Evolutionary conservation across 306 rosid genomes (phyloP).

Genomic region (Malus sylvestris): DNA sequence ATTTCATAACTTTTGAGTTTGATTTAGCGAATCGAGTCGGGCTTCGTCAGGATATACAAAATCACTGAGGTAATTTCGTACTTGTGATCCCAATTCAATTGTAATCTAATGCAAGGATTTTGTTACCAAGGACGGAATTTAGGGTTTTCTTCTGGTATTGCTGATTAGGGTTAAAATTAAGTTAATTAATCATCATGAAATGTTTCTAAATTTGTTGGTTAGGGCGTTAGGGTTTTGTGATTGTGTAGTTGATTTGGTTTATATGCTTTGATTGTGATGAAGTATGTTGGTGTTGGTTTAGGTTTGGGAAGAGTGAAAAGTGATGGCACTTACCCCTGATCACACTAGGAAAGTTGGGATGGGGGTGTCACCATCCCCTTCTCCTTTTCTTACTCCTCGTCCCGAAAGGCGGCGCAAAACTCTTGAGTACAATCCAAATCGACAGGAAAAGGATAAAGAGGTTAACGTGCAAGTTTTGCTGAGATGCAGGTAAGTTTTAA

Average conservation of each 20-base stretch:
- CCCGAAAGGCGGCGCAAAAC: slow-evolving; percentile 75
- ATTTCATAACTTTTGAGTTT: neutral
- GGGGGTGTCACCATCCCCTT: slow-evolving; percentile 59
- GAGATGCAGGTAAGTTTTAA: slow-evolving; percentile 68
- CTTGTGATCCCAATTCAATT: neutral
- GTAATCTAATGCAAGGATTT: no score
- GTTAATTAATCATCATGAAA: neutral
- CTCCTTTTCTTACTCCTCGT: slow-evolving; percentile 88
- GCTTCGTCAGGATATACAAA: neutral
- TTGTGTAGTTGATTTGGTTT: neutral
- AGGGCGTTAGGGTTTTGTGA: neutral
- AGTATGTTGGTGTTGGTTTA: neutral
- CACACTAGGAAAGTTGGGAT: slow-evolving; percentile 61
- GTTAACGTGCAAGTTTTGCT: slow-evolving; percentile 77
- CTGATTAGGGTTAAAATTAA: neutral
- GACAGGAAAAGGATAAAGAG: slow-evolving; percentile 64
- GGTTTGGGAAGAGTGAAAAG: slow-evolving; percentile 10
- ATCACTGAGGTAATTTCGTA: neutral
- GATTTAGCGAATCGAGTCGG: neutral
- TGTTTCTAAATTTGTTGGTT: neutral
- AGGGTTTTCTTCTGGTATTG: neutral
- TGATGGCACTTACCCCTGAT: slow-evolving; percentile 72
- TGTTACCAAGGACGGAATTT: no score
- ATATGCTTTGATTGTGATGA: neutral
- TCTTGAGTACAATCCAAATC: slow-evolving; percentile 44